These are phyloP conservation scores for Erysimum cheiranthoides DNA, from an alignment of 345 rosid species.

Conservation along the genomic window DNA sequence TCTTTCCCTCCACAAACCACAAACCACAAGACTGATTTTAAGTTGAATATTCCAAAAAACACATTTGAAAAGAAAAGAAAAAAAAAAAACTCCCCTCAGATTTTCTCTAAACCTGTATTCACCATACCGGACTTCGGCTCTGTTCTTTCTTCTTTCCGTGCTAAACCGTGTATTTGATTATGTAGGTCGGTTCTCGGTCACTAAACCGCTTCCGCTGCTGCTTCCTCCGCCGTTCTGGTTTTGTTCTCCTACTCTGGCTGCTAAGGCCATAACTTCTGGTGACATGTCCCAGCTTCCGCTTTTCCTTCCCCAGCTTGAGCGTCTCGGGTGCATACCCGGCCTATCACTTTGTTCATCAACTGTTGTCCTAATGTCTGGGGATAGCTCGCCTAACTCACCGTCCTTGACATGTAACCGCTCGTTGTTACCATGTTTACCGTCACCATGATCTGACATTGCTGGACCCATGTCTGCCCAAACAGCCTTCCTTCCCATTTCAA, in stretches of 20 bases:
- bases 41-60: slow-evolving; percentile 28
- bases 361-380: slow-evolving; percentile 70
- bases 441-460: slow-evolving; percentile 61
- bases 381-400: slow-evolving; percentile 73
- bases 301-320: slow-evolving; percentile 74
- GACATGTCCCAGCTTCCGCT: slow-evolving; percentile 83
- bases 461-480: slow-evolving; percentile 88
- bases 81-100: slow-evolving; percentile 6
- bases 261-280: slow-evolving; percentile 88
- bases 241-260: slow-evolving; percentile 86
- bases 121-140: slow-evolving; percentile 23
- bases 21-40: slow-evolving; percentile 37
- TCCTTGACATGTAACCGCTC: slow-evolving; percentile 76
- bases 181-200: slow-evolving; percentile 57
- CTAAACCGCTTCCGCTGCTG: slow-evolving; percentile 58
- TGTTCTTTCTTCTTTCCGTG: slow-evolving; percentile 32
- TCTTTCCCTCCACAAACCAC: slow-evolving; percentile 32
- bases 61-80: slow-evolving; percentile 14
- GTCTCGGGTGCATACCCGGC: slow-evolving; percentile 74
- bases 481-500: slow-evolving; percentile 95
- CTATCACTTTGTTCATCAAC: slow-evolving; percentile 73
- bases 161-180: slow-evolving; percentile 48
- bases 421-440: slow-evolving; percentile 62
- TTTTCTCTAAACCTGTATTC: slow-evolving; percentile 40
- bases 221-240: slow-evolving; percentile 70